Percentiles rank a stretch among this genome's conserved stretches.
Evolutionary conservation across 106 monocot species (phyloP).

Genomic region (Vanilla planifolia): DNA sequence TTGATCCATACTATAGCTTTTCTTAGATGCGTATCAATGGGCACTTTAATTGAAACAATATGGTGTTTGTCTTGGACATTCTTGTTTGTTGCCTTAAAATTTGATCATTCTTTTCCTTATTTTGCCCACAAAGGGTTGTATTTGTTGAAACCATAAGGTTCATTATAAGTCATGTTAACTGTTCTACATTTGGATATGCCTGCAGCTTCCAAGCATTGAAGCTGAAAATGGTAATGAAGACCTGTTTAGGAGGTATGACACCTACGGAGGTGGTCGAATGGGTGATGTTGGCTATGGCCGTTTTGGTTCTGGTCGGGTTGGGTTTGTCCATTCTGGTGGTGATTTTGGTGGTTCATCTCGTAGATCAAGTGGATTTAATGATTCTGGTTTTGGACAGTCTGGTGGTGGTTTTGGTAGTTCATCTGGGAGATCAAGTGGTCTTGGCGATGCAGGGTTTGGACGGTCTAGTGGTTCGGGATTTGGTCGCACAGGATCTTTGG

Average conservation of each 20-base stretch:
- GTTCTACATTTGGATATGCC: background rate
- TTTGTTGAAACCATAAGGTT: background rate
- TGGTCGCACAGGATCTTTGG: constrained; percentile 20
- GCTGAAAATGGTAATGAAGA: constrained; percentile 49
- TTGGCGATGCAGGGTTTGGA: constrained; percentile 13
- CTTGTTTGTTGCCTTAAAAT: too few relatives aligned
- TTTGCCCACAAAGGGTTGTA: too few relatives aligned
- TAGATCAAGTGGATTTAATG: constrained; percentile 1
- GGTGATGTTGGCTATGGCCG: constrained; percentile 33
- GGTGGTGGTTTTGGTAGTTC: constrained; percentile 24
- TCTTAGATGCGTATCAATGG: too few relatives aligned
- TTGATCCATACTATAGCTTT: too few relatives aligned
- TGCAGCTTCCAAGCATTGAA: constrained; percentile 75
- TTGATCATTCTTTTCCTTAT: too few relatives aligned
- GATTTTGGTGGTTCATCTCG: constrained; percentile 10
- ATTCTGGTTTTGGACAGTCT: constrained; percentile 5
- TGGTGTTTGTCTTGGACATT: too few relatives aligned
- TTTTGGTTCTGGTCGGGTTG: constrained; percentile 9
- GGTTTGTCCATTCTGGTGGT: constrained; percentile 18
- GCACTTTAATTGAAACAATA: too few relatives aligned
- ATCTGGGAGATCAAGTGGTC: constrained; percentile 1
- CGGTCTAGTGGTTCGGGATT: constrained; percentile 12
- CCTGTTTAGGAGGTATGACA: constrained; percentile 45
- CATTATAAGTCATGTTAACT: background rate
- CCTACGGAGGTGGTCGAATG: constrained; percentile 33